Percentiles rank a stretch among this genome's conserved stretches.
Evolutionary conservation across 176 grass and related monocot species (phyloP).

Genomic region (Phoenix dactylifera): DNA sequence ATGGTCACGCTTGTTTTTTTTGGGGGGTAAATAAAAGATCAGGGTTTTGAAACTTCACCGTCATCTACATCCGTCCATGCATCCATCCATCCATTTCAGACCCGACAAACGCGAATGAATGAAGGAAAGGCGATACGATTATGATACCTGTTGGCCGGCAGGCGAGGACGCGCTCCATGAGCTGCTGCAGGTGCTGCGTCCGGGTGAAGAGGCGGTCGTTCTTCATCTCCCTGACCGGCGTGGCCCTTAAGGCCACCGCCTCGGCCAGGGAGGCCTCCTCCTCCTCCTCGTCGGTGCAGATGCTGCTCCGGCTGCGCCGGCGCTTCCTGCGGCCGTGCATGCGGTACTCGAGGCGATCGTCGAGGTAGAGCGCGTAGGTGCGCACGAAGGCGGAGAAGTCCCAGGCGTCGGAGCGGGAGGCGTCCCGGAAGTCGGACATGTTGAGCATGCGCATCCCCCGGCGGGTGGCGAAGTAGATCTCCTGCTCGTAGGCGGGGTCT

Average conservation of each 20-base stretch:
- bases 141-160: conserved; percentile 56
- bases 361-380: conserved; percentile 52
- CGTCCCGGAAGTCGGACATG: conserved; percentile 45
- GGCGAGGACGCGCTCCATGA: conserved; percentile 63
- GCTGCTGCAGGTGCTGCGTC: conserved; percentile 48
- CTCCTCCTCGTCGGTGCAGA: conserved; percentile 3
- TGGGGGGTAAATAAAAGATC: too few species aligned
- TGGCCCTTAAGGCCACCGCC: conserved; percentile 24
- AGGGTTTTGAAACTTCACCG: too few species aligned
- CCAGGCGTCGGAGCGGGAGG: conserved; percentile 29
- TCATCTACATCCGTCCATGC: too few species aligned
- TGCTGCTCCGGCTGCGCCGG: background rate
- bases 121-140: too few species aligned
- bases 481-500: conserved; percentile 45
- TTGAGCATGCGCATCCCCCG: conserved; percentile 50
- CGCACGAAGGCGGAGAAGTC: conserved; percentile 55
- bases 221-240: conserved; percentile 63
- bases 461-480: conserved; percentile 52
- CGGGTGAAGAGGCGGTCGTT: conserved; percentile 41
- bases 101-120: too few species aligned
- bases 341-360: conserved; percentile 54
- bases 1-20: too few species aligned
- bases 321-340: conserved; percentile 26
- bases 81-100: too few species aligned
- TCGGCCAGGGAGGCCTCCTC: conserved; percentile 5